Percentiles rank a stretch among this genome's conserved stretches.
phyloP scores from a whole-genome alignment of 2,329 filamentous ascomycete species.

The Verticillium dahliae region DNA sequence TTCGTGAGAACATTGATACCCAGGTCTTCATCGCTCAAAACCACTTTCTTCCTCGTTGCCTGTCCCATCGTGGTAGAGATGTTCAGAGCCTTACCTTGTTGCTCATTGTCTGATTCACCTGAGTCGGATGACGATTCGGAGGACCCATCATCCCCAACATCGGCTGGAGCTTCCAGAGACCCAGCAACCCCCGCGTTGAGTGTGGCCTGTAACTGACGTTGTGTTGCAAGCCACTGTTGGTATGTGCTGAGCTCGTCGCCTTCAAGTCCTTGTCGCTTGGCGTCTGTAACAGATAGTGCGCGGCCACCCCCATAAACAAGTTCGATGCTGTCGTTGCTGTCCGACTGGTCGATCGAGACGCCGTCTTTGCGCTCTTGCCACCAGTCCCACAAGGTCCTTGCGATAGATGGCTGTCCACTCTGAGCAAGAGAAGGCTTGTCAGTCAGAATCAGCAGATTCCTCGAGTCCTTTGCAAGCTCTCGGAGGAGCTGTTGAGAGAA shows the following conservation, averaged over 20 bases:
- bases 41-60: constrained; percentile 76
- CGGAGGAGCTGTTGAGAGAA: constrained; percentile 79
- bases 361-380: constrained; percentile 65
- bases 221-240: constrained; percentile 86
- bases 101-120: constrained; percentile 82
- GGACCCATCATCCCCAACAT: constrained; percentile 75
- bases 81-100: constrained; percentile 87
- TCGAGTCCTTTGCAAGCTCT: constrained; percentile 65
- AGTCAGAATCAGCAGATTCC: constrained; percentile 82
- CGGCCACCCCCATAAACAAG: constrained; percentile 60
- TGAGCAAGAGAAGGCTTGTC: constrained; percentile 55
- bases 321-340: constrained; percentile 53
- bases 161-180: constrained; percentile 61
- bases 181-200: constrained; percentile 63
- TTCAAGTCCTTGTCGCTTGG: constrained; percentile 59
- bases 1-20: constrained; percentile 87
- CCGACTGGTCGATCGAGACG: constrained; percentile 49
- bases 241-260: constrained; percentile 74
- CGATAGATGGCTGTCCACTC: constrained; percentile 50
- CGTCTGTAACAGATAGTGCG: constrained; percentile 53
- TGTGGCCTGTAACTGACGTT: constrained; percentile 79
- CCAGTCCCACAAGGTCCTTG: constrained; percentile 72
- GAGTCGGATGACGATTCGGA: constrained; percentile 81
- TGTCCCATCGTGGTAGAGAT: constrained; percentile 81
- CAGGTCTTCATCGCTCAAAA: constrained; percentile 80